Conservation (phyloP, 2,329 filamentous ascomycete species). For the Sporothrix pallida region DNA sequence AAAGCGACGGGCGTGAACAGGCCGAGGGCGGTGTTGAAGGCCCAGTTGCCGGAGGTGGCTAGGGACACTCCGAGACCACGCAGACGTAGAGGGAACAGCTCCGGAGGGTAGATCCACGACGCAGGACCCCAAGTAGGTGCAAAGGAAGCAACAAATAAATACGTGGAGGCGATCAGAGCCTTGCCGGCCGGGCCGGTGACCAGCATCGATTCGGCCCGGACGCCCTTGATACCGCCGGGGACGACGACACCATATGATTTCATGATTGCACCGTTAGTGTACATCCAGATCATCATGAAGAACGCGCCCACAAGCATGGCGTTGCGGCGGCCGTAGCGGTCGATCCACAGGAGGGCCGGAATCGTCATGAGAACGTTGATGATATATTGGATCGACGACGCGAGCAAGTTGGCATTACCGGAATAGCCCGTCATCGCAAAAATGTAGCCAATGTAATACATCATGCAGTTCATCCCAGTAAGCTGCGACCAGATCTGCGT, state of each 20-base stretch:
- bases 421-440: slow-evolving; percentile 15
- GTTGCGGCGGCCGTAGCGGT: slow-evolving; percentile 23
- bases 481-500: slow-evolving; percentile 2
- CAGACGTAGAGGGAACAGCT: slow-evolving; percentile 33
- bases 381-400: slow-evolving; percentile 21
- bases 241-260: slow-evolving; percentile 40
- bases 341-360: slow-evolving; percentile 22
- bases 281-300: slow-evolving; percentile 35
- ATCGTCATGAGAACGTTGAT: slow-evolving; percentile 28
- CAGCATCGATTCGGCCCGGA: slow-evolving; percentile 33
- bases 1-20: slow-evolving; percentile 50
- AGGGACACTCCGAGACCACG: slow-evolving; percentile 21
- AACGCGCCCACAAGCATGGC: slow-evolving; percentile 12
- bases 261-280: slow-evolving; percentile 55
- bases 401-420: slow-evolving; percentile 17
- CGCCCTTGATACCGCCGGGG: slow-evolving; percentile 20
- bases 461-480: not conserved
- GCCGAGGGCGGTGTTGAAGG: slow-evolving; percentile 51
- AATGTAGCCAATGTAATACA: slow-evolving; percentile 20
- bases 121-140: slow-evolving; percentile 23
- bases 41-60: slow-evolving; percentile 47
- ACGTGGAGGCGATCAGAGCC: slow-evolving; percentile 27
- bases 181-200: slow-evolving; percentile 14
- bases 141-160: slow-evolving; percentile 11
- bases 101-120: slow-evolving; percentile 28